Conservation (phyloP, 306 rosid genomes). For the Ziziphus jujuba region DNA sequence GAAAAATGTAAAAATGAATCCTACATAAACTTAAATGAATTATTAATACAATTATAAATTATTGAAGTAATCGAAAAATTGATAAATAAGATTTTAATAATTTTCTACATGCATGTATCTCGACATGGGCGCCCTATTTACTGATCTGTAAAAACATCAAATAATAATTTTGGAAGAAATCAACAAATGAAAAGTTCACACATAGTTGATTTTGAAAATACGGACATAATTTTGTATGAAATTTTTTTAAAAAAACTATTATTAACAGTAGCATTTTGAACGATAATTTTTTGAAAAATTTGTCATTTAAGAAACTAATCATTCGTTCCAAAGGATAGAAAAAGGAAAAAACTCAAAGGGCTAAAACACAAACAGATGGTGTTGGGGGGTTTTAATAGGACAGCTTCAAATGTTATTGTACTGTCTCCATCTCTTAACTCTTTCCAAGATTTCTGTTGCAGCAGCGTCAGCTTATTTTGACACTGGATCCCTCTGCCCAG, state of each 20-base stretch:
- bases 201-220: neutral
- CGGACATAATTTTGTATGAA: too few species aligned
- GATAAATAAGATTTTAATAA: too few species aligned
- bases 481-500: constrained; percentile 40
- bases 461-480: constrained; percentile 46
- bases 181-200: neutral
- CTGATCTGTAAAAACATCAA: neutral
- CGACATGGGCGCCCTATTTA: too few species aligned
- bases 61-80: too few species aligned
- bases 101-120: too few species aligned
- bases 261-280: too few species aligned
- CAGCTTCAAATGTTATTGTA: constrained; percentile 34
- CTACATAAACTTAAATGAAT: too few species aligned
- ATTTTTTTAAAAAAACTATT: too few species aligned
- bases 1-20: too few species aligned
- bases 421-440: constrained; percentile 42
- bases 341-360: neutral
- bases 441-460: constrained; percentile 25
- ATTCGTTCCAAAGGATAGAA: neutral
- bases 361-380: neutral
- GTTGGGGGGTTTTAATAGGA: constrained; percentile 14
- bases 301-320: too few species aligned
- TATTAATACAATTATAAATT: too few species aligned
- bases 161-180: neutral
- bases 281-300: too few species aligned